Evolutionary conservation across 176 grass and related monocot genomes (phyloP).

Genomic region (Cenchrus purpureus): DNA sequence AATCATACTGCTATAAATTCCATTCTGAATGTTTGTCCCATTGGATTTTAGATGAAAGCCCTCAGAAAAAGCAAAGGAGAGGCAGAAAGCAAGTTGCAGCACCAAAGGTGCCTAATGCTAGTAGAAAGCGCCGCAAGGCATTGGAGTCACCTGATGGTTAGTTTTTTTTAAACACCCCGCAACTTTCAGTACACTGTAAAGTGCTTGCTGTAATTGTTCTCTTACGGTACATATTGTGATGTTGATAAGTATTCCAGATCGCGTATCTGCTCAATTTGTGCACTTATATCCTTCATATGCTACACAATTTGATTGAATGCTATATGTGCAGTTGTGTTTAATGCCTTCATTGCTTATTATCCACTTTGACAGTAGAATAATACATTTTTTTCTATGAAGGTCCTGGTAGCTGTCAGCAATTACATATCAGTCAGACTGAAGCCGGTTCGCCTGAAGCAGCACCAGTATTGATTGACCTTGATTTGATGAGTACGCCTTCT

Average conservation of each 20-base stretch:
- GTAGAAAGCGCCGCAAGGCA: slow-evolving; percentile 57
- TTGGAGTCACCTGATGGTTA: slow-evolving; percentile 58
- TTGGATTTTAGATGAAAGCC: slow-evolving; percentile 60
- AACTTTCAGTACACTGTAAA: slow-evolving; percentile 15
- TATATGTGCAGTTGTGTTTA: slow-evolving; percentile 21
- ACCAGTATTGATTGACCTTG: slow-evolving; percentile 32
- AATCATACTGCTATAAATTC: slow-evolving; percentile 7
- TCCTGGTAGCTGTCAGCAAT: slow-evolving; percentile 38
- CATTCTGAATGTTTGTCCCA: slow-evolving; percentile 17
- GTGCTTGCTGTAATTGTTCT: not conserved
- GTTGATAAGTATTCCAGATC: slow-evolving; percentile 3
- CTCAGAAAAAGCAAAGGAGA: slow-evolving; percentile 65
- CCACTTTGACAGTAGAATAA: slow-evolving; percentile 8
- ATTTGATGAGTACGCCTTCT: slow-evolving; percentile 39
- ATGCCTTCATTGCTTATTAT: slow-evolving; percentile 23
- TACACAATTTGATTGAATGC: not conserved
- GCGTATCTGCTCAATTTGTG: not conserved
- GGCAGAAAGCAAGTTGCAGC: slow-evolving; percentile 48
- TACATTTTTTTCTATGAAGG: slow-evolving; percentile 38
- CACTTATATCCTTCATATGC: not conserved
- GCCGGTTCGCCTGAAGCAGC: slow-evolving; percentile 24
- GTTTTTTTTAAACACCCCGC: not conserved
- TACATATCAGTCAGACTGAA: slow-evolving; percentile 33
- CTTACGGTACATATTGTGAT: slow-evolving; percentile 18
- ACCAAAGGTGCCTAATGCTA: slow-evolving; percentile 52